Evolutionary conservation across 768 basidiomycete genomes (phyloP), one percentile per base, ranked within the genome.

Genomic region (Lactarius hengduanensis): DNA sequence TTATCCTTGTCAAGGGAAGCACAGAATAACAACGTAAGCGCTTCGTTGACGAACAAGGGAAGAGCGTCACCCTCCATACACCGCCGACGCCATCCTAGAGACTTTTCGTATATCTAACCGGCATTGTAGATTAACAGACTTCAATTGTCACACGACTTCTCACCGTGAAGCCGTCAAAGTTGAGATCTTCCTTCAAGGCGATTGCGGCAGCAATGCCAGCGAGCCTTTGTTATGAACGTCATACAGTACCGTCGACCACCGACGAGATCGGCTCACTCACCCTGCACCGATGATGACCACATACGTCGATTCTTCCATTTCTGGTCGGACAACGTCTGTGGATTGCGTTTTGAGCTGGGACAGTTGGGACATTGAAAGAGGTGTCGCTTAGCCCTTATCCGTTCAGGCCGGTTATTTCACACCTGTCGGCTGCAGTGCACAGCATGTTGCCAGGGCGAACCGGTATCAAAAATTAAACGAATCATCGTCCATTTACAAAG

Each of bases 81-180:
- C 74, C 74, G 4, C 74, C 74, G 16, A 78, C 64, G 26, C 70
- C 74, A 8, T 62, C 58, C 58, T 4, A 34, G 62, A 4, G 71
- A 63, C 59, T 73, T 72, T 60, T 78, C 77, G 63, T 77, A 76
- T 43, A 78, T 76, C 78, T 79, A 45, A 38, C 11, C 36, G 36
- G 11, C 36, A 11, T 38, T 11, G 11, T 9, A 34, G 34, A 34
- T 34, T 9, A 38, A 4, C 11, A 38, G 11, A 38, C 36, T 34
- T 15, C 13, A 30, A 60, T 47, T 55, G 50, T 36, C 1, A 36
- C 28, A 26, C 15, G n/a, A n/a, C 2, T 2, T 71, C 74, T 32
- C 54, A 77, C 78, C 22, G 71, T 74, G 62, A 78, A 77, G 59
- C 75, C 72, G 0, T 73, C 55, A 60, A 71, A 76, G 5, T 71